A percentile compares a stretch with the other conserved stretches of the same genome.
These are phyloP conservation scores for Xylariales sp. DNA, from an alignment of 2,329 filamentous ascomycete species.

Conservation along the genomic window DNA sequence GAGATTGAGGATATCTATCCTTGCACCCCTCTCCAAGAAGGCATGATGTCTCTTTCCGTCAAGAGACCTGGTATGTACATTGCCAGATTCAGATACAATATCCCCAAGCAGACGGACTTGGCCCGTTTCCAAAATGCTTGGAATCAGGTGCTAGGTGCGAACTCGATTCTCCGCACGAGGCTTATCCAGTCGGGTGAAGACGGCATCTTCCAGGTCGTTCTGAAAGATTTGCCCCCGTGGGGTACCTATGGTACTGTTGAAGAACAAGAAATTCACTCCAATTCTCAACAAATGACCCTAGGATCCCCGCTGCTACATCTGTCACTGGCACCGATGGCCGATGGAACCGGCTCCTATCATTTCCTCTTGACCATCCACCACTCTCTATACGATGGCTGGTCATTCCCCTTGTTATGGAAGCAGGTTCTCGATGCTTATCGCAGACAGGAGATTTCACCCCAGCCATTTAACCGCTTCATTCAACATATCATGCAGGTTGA, in stretches of 20 bases:
- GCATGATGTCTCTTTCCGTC: conserved; percentile 43
- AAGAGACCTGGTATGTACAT: conserved; percentile 43
- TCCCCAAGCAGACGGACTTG: conserved; percentile 18
- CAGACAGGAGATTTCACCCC: background rate
- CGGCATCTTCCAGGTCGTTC: conserved; percentile 28
- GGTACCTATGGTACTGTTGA: conserved; percentile 8
- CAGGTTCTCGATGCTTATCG: conserved; percentile 14
- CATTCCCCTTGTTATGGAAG: conserved; percentile 12
- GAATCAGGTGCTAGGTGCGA: conserved; percentile 16
- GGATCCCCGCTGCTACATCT: conserved; percentile 18
- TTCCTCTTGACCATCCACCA: conserved; percentile 30
- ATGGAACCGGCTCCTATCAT: background rate
- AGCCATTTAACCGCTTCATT: conserved; percentile 27
- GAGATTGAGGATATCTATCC: conserved; percentile 46
- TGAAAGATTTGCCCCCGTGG: conserved; percentile 4
- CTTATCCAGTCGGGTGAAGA: conserved; percentile 13
- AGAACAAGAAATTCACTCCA: conserved; percentile 6
- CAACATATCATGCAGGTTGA: conserved; percentile 8
- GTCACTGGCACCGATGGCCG: conserved; percentile 10
- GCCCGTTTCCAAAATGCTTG: conserved; percentile 20
- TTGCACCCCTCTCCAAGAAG: conserved; percentile 47
- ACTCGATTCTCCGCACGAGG: conserved; percentile 30
- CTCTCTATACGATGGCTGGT: conserved; percentile 29
- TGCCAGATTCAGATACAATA: conserved; percentile 40
- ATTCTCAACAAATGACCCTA: conserved; percentile 5